Evolutionary conservation across 106 monocot species (phyloP).

Genomic region (Allium fistulosum): DNA sequence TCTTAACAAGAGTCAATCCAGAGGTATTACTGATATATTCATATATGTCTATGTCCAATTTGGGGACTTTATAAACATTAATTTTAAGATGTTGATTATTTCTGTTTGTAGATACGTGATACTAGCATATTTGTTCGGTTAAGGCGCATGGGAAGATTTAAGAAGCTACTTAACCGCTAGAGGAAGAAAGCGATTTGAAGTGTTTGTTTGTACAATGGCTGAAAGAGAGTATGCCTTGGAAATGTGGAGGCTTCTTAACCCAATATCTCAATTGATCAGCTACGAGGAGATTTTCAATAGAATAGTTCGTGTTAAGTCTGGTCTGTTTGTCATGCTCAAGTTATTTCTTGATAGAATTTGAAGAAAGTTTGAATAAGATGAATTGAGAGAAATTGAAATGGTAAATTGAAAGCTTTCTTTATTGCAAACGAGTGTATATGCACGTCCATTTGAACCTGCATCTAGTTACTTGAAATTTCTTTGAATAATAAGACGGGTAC

Average conservation of each 20-base stretch:
- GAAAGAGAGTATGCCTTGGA: slow-evolving; percentile 99
- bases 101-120: slow-evolving; percentile 71
- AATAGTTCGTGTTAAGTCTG: slow-evolving; percentile 95
- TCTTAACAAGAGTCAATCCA: slow-evolving; percentile 91
- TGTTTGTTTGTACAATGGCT: slow-evolving; percentile 99
- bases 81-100: neutral
- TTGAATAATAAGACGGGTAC: too few relatives aligned
- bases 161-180: slow-evolving; percentile 89
- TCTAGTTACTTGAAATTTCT: too few relatives aligned
- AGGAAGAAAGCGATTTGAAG: slow-evolving; percentile 98
- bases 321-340: slow-evolving; percentile 21
- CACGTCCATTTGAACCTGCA: too few relatives aligned
- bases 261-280: slow-evolving; percentile 76
- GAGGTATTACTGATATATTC: slow-evolving; percentile 34
- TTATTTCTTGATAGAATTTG: too few relatives aligned
- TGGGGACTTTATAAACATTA: neutral
- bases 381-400: too few relatives aligned
- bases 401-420: too few relatives aligned
- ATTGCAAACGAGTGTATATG: too few relatives aligned
- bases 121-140: slow-evolving; percentile 95
- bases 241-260: slow-evolving; percentile 99
- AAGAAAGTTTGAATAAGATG: too few relatives aligned
- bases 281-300: slow-evolving; percentile 62
- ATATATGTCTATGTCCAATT: neutral
- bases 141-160: slow-evolving; percentile 96